Evolutionary conservation across 192 early-diverging fungal species (phyloP), one percentile per base, ranked within the genome.

Genomic region (Umbelopsis isabellina): DNA sequence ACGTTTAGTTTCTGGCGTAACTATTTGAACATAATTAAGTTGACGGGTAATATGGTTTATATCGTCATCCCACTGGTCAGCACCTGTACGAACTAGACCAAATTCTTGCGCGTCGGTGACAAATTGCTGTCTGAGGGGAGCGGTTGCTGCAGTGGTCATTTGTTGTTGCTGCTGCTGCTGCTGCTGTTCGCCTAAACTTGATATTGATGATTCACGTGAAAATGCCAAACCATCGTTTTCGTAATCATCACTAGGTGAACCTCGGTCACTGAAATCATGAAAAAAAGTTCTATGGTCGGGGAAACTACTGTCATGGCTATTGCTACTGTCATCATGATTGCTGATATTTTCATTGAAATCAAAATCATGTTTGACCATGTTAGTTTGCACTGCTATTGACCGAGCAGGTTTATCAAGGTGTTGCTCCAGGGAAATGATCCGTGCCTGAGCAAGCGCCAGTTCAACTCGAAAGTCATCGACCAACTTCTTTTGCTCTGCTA

Each of bases 1-100:
- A 16, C 55, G 55, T 61, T 61, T 23, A 18, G 80, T 92, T 94
- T 49, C 91, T 89, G 11, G 89, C 88, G 84, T 98, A 97, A 82
- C 88, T 87, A 74, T 11, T 11, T 61, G 27, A 16, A 61, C 55
- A 16, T 61, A 30, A 61, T 61, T 25, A 30, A 61, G 30, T 33
- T 61, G 55, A 16, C 30, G 25, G 10, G 55, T 61, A 61, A 61
- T 61, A 35, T 61, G 55, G 8, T 33, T 61, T 30, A 61, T 35
- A 30, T 61, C 55, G 21, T 61, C 55, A 61, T 61, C 55, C 55
- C 25, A 53, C 23, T 53, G 30, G 16, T 61, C 55, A 61, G 25
- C 18, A 11, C 27, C 13, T 30, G 55, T 25, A 25, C 33, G 55
- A 11, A 35, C 30, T 25, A 61, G 27, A 35, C 27, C 55, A 61